Percentiles rank a stretch among this genome's conserved stretches.
Conservation (phyloP, 2,329 filamentous ascomycete genomes). For the Cladosporium colombiae region DNA sequence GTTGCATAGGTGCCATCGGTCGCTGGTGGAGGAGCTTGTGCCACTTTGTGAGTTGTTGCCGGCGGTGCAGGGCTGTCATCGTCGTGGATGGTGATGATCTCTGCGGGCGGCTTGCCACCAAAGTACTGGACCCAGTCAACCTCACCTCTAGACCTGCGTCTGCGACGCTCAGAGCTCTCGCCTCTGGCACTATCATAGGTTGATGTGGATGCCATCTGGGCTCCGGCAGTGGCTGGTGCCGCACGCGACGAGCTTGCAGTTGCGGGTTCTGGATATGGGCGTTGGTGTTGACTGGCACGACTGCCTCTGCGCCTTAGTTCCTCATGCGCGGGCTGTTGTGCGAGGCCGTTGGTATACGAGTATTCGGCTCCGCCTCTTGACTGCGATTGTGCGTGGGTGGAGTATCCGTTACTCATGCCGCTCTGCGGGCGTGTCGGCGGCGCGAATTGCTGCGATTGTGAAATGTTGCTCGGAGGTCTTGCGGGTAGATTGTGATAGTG, state of each 20-base stretch:
- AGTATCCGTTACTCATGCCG: conserved; percentile 34
- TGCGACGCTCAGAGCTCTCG: conserved; percentile 23
- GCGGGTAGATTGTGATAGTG: conserved; percentile 36
- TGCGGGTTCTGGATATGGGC: conserved; percentile 17
- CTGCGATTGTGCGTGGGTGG: conserved; percentile 27
- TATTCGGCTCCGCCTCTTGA: conserved; percentile 24
- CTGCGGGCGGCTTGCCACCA: conserved; percentile 45
- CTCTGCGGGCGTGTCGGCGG: conserved; percentile 34
- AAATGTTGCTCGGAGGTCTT: conserved; percentile 37
- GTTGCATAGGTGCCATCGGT: conserved; percentile 19
- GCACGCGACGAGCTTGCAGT: conserved; percentile 14
- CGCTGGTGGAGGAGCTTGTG: conserved; percentile 12
- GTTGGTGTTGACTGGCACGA: conserved; percentile 28
- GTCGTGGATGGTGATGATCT: conserved; percentile 56
- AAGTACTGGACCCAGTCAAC: conserved; percentile 42
- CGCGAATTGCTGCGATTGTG: conserved; percentile 29
- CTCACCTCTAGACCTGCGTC: conserved; percentile 28
- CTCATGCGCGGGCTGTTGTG: conserved; percentile 27
- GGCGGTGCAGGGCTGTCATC: conserved; percentile 40
- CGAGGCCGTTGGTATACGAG: conserved; percentile 27
- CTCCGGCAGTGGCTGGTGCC: conserved; percentile 18
- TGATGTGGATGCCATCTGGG: conserved; percentile 8
- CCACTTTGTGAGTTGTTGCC: conserved; percentile 24
- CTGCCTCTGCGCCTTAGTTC: conserved; percentile 34
- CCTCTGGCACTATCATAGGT: conserved; percentile 10